These are phyloP conservation scores for Eurotiales sp. DNA, from an alignment of 2,329 filamentous ascomycete genomes.

Conservation along the genomic window DNA sequence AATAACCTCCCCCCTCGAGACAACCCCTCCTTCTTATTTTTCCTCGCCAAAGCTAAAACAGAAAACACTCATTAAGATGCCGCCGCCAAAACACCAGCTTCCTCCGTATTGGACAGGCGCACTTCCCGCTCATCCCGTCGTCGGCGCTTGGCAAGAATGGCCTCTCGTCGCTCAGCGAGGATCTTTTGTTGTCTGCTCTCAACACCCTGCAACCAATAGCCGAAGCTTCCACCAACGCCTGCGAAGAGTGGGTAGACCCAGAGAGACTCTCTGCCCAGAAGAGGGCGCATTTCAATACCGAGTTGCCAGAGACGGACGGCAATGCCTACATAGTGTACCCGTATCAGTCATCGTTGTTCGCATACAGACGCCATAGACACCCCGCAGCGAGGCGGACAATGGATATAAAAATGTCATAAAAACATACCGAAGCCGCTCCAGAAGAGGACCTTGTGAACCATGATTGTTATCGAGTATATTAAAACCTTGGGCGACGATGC, in stretches of 20 bases:
- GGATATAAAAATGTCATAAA: background rate
- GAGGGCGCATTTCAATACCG: slow-evolving; percentile 95
- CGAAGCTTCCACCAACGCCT: slow-evolving; percentile 81
- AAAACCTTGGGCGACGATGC: slow-evolving; percentile 17
- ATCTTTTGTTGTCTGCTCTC: slow-evolving; percentile 76
- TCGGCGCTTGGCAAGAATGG: slow-evolving; percentile 83
- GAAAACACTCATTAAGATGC: slow-evolving; percentile 27
- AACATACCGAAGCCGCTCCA: slow-evolving; percentile 76
- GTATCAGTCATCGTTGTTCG: slow-evolving; percentile 14
- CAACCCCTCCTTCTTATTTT: background rate
- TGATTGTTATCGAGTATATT: slow-evolving; percentile 25
- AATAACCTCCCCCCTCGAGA: background rate
- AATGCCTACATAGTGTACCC: slow-evolving; percentile 59
- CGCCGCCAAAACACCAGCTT: slow-evolving; percentile 33
- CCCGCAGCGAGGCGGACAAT: background rate
- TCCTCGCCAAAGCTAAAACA: background rate
- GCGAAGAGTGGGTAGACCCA: slow-evolving; percentile 93
- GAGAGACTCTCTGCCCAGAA: slow-evolving; percentile 78
- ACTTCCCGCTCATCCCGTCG: slow-evolving; percentile 66
- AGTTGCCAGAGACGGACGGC: slow-evolving; percentile 94
- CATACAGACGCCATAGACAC: background rate
- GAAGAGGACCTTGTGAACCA: slow-evolving; percentile 52
- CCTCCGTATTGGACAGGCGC: slow-evolving; percentile 30
- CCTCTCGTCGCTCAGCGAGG: slow-evolving; percentile 72
- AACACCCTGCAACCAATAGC: slow-evolving; percentile 93